These are phyloP conservation scores for Kuraishia ogatae DNA, from an alignment of 805 yeast species.

Conservation along the genomic window DNA sequence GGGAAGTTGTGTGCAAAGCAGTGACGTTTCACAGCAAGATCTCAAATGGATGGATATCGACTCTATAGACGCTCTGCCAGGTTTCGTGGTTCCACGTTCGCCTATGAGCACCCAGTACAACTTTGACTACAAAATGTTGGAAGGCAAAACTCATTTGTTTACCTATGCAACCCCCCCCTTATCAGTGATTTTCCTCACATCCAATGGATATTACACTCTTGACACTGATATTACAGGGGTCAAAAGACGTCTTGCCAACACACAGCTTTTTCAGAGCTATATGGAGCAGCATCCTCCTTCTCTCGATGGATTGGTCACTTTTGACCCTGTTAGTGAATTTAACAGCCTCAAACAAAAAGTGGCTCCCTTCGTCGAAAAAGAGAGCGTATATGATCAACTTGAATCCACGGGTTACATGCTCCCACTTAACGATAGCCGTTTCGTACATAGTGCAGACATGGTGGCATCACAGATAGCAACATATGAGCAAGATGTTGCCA, in stretches of 20 bases:
- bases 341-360: slow-evolving; percentile 5
- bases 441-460: background rate
- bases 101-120: background rate
- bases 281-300: background rate
- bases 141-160: slow-evolving; percentile 29
- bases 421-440: background rate
- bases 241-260: slow-evolving; percentile 18
- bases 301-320: background rate
- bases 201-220: slow-evolving; percentile 21
- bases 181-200: slow-evolving; percentile 27
- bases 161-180: slow-evolving; percentile 28
- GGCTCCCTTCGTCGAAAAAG: background rate
- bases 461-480: slow-evolving; percentile 1
- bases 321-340: slow-evolving; percentile 16
- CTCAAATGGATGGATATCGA: background rate
- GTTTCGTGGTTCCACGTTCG: slow-evolving; percentile 1
- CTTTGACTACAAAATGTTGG: slow-evolving; percentile 1
- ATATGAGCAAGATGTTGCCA: background rate
- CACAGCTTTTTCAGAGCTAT: slow-evolving; percentile 19
- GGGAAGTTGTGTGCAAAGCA: slow-evolving; percentile 1
- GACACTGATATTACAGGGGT: slow-evolving; percentile 17
- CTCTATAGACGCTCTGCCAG: background rate
- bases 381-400: background rate
- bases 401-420: background rate
- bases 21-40: background rate